phyloP scores from a whole-genome alignment of 805 yeast genomes.

The Isabelozyma heimii region DNA sequence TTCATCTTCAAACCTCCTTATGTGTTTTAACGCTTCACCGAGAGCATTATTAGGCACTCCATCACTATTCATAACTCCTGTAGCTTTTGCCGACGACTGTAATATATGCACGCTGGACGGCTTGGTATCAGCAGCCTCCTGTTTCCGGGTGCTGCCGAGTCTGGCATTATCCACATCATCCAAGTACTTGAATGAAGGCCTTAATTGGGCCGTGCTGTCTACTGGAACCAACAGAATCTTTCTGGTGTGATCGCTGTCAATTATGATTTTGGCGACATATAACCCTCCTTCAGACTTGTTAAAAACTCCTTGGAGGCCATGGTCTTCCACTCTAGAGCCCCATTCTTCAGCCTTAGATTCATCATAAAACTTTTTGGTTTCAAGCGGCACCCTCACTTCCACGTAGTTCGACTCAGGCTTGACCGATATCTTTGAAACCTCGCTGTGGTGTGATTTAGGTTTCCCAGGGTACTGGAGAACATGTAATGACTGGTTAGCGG shows the following conservation, averaged over 20 bases:
- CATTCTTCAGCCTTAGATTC: slow-evolving; percentile 60
- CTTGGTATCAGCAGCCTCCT: slow-evolving; percentile 34
- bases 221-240: slow-evolving; percentile 65
- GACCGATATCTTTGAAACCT: slow-evolving; percentile 42
- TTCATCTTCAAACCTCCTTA: slow-evolving; percentile 41
- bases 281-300: slow-evolving; percentile 48
- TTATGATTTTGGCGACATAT: slow-evolving; percentile 30
- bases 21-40: slow-evolving; percentile 39
- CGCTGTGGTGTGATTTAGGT: slow-evolving; percentile 30
- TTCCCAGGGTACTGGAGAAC: slow-evolving; percentile 54
- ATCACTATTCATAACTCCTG: slow-evolving; percentile 19
- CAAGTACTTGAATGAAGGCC: slow-evolving; percentile 79
- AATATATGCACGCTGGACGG: slow-evolving; percentile 38
- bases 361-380: slow-evolving; percentile 67
- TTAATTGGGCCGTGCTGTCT: slow-evolving; percentile 66
- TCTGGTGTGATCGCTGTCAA: slow-evolving; percentile 12
- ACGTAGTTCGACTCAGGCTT: slow-evolving; percentile 63
- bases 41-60: slow-evolving; percentile 24
- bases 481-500: slow-evolving; percentile 29
- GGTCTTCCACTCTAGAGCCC: slow-evolving; percentile 55
- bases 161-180: slow-evolving; percentile 55
- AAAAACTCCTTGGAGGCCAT: slow-evolving; percentile 71
- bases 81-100: slow-evolving; percentile 38
- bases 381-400: slow-evolving; percentile 76
- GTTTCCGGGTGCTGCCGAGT: slow-evolving; percentile 37